phyloP scores from a whole-genome alignment of 345 rosid species.

The Cardamine chenopodiifolia region DNA sequence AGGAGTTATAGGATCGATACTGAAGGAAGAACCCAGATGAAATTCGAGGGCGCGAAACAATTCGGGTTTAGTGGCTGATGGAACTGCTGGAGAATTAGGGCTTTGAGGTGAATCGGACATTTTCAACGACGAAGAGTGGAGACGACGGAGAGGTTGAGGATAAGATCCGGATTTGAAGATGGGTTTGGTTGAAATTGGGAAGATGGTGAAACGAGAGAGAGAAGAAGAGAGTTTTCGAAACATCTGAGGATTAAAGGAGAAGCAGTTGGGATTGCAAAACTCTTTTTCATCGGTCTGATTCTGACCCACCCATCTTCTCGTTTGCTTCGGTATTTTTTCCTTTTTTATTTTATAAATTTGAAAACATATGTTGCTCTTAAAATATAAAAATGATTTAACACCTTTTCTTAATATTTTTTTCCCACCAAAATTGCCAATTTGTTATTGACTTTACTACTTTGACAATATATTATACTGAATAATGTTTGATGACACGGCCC shows the following conservation, averaged over 20 bases:
- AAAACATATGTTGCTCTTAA: no score
- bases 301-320: background rate
- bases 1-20: conserved; percentile 47
- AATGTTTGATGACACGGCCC: background rate
- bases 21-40: conserved; percentile 60
- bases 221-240: conserved; percentile 50
- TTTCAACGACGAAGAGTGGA: conserved; percentile 42
- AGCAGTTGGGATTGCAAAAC: background rate
- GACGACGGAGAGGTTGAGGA: conserved; percentile 25
- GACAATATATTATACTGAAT: no score
- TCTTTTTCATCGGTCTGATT: conserved; percentile 4
- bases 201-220: conserved; percentile 17
- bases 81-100: background rate
- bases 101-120: conserved; percentile 50
- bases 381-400: no score
- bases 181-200: conserved; percentile 27
- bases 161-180: conserved; percentile 27
- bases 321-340: background rate
- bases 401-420: background rate
- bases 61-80: conserved; percentile 47
- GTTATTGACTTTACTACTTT: no score
- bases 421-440: background rate
- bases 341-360: no score
- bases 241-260: conserved; percentile 43
- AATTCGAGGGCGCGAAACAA: conserved; percentile 70